Conservation (phyloP, 305 asterid species). For the Rubia occidens region DNA sequence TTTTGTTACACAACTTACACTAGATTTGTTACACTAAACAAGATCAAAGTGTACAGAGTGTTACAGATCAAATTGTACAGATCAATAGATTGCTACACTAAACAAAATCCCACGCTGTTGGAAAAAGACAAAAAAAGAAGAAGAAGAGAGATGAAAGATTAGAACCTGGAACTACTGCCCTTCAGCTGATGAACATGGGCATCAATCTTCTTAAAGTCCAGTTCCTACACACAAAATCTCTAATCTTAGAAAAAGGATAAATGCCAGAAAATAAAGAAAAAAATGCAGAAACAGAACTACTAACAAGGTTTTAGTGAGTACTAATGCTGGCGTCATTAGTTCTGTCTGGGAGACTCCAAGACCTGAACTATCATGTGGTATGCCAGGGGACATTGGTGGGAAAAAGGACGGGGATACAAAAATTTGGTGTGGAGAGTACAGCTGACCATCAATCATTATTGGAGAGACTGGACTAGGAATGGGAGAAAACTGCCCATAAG, state of each 20-base stretch:
- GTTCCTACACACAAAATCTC: slow-evolving; percentile 11
- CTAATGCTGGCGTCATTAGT: slow-evolving; percentile 51
- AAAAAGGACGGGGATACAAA: slow-evolving; percentile 63
- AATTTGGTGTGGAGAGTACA: slow-evolving; percentile 84
- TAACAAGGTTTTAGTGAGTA: slow-evolving; percentile 25
- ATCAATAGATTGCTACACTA: neutral
- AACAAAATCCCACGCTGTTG: neutral
- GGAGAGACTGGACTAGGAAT: slow-evolving; percentile 81
- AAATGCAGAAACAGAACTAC: neutral
- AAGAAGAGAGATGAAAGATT: no score
- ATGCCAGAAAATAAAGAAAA: neutral
- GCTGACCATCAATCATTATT: slow-evolving; percentile 88
- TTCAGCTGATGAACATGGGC: slow-evolving; percentile 36
- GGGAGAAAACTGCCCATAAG: slow-evolving; percentile 89
- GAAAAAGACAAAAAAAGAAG: no score
- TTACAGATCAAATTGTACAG: slow-evolving; percentile 1
- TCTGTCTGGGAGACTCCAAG: slow-evolving; percentile 69
- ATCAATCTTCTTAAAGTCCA: slow-evolving; percentile 29
- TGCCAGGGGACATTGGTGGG: slow-evolving; percentile 84
- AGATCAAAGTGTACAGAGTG: no score
- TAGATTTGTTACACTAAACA: no score
- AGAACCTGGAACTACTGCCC: slow-evolving; percentile 35
- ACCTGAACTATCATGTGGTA: slow-evolving; percentile 61
- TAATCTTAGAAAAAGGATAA: neutral
- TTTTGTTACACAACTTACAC: slow-evolving; percentile 17